phyloP scores from a whole-genome alignment of 495 filamentous ascomycete genomes.

The Baudoinia panamericana region DNA sequence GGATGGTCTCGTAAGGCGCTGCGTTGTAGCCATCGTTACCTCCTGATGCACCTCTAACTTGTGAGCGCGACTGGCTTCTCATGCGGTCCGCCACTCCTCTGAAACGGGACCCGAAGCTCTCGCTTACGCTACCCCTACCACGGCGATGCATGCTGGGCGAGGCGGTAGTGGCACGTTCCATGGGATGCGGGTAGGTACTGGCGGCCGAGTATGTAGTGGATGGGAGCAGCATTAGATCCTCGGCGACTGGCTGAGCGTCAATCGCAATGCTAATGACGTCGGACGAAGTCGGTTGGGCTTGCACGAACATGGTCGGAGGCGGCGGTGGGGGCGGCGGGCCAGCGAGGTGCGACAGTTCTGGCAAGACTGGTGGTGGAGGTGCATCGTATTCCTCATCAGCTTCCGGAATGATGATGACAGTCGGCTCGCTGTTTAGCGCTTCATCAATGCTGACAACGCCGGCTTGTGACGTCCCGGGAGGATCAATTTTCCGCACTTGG shows the following conservation, averaged over 20 bases:
- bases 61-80: constrained; percentile 28
- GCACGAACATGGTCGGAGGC: constrained; percentile 40
- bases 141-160: constrained; percentile 26
- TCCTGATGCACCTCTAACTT: constrained; percentile 11
- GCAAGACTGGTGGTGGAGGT: constrained; percentile 48
- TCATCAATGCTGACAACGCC: constrained; percentile 48
- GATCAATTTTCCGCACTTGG: constrained; percentile 23
- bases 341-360: constrained; percentile 75
- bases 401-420: constrained; percentile 26
- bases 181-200: constrained; percentile 10
- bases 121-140: constrained; percentile 28
- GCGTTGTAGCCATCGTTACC: constrained; percentile 10
- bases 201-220: constrained; percentile 2
- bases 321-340: constrained; percentile 54
- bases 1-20: constrained; percentile 28
- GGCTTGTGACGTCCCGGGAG: constrained; percentile 24
- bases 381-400: constrained; percentile 16
- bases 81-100: constrained; percentile 29
- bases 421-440: constrained; percentile 36
- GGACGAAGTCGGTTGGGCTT: constrained; percentile 10
- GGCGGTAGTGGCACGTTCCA: constrained; percentile 17
- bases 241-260: constrained; percentile 18
- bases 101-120: constrained; percentile 29
- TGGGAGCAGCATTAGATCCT: constrained; percentile 6
- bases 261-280: constrained; percentile 32